Base-by-base conservation (phyloP, 2,329 filamentous ascomycete species). In the Fonsecaea multimorphosa region DNA sequence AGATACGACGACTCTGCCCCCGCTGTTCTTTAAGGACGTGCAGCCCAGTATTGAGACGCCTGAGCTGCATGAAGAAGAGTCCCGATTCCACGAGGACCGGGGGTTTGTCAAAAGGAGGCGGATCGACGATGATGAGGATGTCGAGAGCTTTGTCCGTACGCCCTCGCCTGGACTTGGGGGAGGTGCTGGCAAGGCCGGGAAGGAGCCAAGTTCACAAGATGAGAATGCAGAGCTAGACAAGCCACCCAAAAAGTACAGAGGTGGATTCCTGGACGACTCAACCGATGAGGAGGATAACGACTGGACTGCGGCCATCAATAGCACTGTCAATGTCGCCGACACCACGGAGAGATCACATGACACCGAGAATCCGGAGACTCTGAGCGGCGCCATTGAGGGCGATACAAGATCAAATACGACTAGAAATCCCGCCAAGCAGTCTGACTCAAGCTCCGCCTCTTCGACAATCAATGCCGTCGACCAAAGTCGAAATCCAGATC, bases 201-300 rank as follows among this genome's bases (percentile, higher is more conserved):
- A 53, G 7, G 12, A 22, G 14, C 22, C 49, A 27, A 36, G 36
- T 38, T 11, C 38, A n/a, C 31, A 38, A 4, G 40, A 36, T 19
- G 31, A 24, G 57, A 52, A 38, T 58, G 19, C 40, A 24, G 56
- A 31, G 29, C 32, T 53, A 34, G 40, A 19, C 14, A 67, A 65
- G 51, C 56, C 38, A 29, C 60, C 53, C n/a, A 69, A 67, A 52
- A 72, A 69, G 58, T 63, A 64, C 22, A 38, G 61, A 40, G 72
- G 65, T 38, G 72, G 72, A 1, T 76, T 74, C 46, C 56, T 73
- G 22, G 73, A 72, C 57, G 71, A 72, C 32, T 82, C 81, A 0
- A 86, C 82, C 46, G 86, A 89, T 59, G 80, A 84, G 7, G 80
- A 74, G 72, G 73, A 38, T 27, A 52, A 55, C 8, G 36, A 19